Evolutionary conservation across 495 filamentous ascomycete species (phyloP).

Genomic region (Hamigera avellanea): DNA sequence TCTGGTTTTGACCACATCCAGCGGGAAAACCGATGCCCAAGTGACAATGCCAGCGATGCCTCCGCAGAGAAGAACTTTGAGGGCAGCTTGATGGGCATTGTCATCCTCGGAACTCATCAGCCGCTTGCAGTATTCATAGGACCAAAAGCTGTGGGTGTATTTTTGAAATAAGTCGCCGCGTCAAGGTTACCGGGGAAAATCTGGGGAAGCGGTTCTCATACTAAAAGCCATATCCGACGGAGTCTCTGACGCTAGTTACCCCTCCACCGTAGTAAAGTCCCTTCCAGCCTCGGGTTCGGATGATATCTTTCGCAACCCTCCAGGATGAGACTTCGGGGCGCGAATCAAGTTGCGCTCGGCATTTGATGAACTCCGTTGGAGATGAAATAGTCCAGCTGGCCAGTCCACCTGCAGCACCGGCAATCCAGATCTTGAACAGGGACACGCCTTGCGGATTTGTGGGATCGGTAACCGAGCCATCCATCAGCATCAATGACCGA

Average conservation of each 20-base stretch:
- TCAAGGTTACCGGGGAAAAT: conserved; percentile 1
- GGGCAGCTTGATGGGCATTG: conserved; percentile 32
- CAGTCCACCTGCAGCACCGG: conserved; percentile 66
- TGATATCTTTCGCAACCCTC: conserved; percentile 48
- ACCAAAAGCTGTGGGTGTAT: conserved; percentile 53
- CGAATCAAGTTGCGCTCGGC: conserved; percentile 55
- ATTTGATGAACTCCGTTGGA: conserved; percentile 83
- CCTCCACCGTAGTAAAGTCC: conserved; percentile 69
- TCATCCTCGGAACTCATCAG: conserved; percentile 32
- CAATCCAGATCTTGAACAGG: conserved; percentile 50
- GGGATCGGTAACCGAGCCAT: conserved; percentile 26
- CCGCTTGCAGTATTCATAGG: conserved; percentile 63
- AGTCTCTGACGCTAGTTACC: conserved; percentile 71
- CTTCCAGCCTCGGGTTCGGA: conserved; percentile 46
- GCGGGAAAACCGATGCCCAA: conserved; percentile 77
- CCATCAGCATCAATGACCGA: conserved; percentile 50
- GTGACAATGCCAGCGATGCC: conserved; percentile 75
- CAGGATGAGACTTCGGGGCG: conserved; percentile 38
- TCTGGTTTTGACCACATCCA: conserved; percentile 83
- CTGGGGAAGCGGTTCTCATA: conserved; percentile 25
- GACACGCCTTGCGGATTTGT: conserved; percentile 22
- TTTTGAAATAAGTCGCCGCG: not conserved
- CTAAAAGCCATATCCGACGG: conserved; percentile 88
- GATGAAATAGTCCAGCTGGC: conserved; percentile 72
- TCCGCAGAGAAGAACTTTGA: conserved; percentile 66